Evolutionary conservation across 2,329 filamentous ascomycete species (phyloP).

Genomic region (Mycosphaerella sp.): DNA sequence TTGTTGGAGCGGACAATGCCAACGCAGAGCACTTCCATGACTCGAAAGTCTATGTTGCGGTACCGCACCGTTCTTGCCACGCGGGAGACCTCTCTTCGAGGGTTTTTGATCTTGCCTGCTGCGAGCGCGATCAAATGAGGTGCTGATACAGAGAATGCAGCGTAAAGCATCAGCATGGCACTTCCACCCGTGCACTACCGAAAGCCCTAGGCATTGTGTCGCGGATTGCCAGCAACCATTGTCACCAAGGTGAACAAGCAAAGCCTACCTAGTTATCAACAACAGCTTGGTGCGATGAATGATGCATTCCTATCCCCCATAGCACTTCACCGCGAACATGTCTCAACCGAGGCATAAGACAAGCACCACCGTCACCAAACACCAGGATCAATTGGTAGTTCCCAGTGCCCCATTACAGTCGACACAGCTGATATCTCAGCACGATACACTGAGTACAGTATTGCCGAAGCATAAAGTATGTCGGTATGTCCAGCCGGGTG

Average conservation of each 20-base stretch:
- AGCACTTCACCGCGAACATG: slow-evolving; percentile 15
- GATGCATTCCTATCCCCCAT: slow-evolving; percentile 2
- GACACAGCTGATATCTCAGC: slow-evolving; percentile 59
- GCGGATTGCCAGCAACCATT: slow-evolving; percentile 14
- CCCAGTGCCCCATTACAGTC: slow-evolving; percentile 58
- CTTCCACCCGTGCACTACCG: slow-evolving; percentile 13
- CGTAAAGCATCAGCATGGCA: slow-evolving; percentile 53
- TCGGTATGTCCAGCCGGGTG: slow-evolving; percentile 43
- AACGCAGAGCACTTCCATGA: slow-evolving; percentile 37
- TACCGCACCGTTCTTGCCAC: slow-evolving; percentile 8
- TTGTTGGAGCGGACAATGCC: slow-evolving; percentile 59
- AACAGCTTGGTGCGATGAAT: slow-evolving; percentile 3
- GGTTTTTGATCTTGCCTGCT: slow-evolving; percentile 16
- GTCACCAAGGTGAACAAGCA: slow-evolving; percentile 12
- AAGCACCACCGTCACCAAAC: slow-evolving; percentile 36
- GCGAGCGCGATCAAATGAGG: slow-evolving; percentile 15
- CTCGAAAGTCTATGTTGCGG: slow-evolving; percentile 8
- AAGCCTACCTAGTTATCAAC: not conserved
- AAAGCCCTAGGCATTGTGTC: slow-evolving; percentile 17
- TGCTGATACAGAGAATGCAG: slow-evolving; percentile 54
- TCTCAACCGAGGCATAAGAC: slow-evolving; percentile 13
- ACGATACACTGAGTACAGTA: slow-evolving; percentile 31
- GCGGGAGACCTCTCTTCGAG: slow-evolving; percentile 14
- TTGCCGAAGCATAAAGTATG: slow-evolving; percentile 41
- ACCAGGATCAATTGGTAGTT: slow-evolving; percentile 16